Evolutionary conservation across 495 filamentous ascomycete genomes (phyloP).

Genomic region (Penicillium parvum): DNA sequence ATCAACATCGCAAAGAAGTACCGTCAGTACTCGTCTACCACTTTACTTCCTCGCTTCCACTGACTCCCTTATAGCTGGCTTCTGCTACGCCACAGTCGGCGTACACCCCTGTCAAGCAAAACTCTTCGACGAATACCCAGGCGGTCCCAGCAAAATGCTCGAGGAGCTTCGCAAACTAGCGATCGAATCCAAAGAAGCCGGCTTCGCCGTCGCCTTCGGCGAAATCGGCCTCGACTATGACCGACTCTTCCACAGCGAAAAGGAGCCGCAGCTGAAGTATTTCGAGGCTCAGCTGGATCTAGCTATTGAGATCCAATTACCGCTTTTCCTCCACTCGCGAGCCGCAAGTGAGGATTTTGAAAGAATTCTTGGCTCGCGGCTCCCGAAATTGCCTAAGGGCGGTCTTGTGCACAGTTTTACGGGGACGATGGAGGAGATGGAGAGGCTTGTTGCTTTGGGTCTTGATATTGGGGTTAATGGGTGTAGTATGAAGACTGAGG

Average conservation of each 20-base stretch:
- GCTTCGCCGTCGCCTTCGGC: constrained; percentile 74
- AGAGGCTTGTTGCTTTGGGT: constrained; percentile 65
- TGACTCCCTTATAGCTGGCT: constrained; percentile 53
- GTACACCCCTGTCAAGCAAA: constrained; percentile 83
- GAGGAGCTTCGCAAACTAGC: constrained; percentile 57
- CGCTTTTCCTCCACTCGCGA: constrained; percentile 85
- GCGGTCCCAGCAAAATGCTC: constrained; percentile 54
- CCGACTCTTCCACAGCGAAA: constrained; percentile 70
- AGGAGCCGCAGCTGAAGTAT: constrained; percentile 74
- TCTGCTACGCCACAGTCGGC: constrained; percentile 83
- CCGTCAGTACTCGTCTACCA: constrained; percentile 46
- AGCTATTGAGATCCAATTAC: constrained; percentile 71
- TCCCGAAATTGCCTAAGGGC: constrained; percentile 57
- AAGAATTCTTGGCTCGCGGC: constrained; percentile 47
- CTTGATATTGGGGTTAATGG: constrained; percentile 86
- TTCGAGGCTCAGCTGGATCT: constrained; percentile 78
- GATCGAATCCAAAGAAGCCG: constrained; percentile 37
- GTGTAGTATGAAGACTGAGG: constrained; percentile 86
- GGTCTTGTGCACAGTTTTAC: constrained; percentile 92
- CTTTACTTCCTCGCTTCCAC: background rate
- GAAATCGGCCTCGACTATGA: constrained; percentile 98
- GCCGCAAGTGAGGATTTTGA: constrained; percentile 83
- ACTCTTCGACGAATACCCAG: constrained; percentile 59
- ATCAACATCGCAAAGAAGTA: constrained; percentile 67
- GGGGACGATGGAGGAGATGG: constrained; percentile 78